Evolutionary conservation across 176 grass and related monocot species (phyloP), one percentile per base, ranked within the genome.

Genomic region (Bonia amplexicaulis): DNA sequence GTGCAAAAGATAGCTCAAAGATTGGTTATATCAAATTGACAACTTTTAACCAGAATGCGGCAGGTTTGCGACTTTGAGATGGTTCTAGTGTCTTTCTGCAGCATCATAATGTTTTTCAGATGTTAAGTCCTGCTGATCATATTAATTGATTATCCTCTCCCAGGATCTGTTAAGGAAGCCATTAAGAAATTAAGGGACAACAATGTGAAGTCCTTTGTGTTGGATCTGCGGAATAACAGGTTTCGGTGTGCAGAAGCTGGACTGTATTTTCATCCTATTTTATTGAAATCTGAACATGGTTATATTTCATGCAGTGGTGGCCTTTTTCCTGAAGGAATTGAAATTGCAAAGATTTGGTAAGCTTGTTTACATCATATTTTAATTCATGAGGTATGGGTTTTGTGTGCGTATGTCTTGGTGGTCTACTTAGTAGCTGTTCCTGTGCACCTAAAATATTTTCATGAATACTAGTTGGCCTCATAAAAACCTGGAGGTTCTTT

Each of bases 21-120:
- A 82, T 99, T 7, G 93, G 96, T 73, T 99, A 99, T 83, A 99
- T 99, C 66, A 99, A 99, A 91, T 81, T 99, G 78, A 99, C 96
- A 89, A 90, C 96, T 37, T 99, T 99, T 87, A 99, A 99, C 84
- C 91, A 99, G 84, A 99, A 99, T 87, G 91, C 93, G 10, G 84
- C 96, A 89, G 96, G 96, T 99, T 87, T 83, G 72, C 41, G 49
- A 54, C 35, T 31, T 66, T 25, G 10, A 47, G 8, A 19, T 71
- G 25, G 2, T 23, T 62, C 16, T 15, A 49, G 7, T 78, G 0
- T 48, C 27, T 42, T 77, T 49, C 8, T 83, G 22, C 33, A 78
- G 25, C 26, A 74, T 66, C 59, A 69, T 57, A 74, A 22, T 14
- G 3, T 80, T 80, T 71, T n/a, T 41, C 12, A 19, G 41, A 61